phyloP scores from a whole-genome alignment of 805 yeast genomes.

The Spathaspora arborariae region DNA sequence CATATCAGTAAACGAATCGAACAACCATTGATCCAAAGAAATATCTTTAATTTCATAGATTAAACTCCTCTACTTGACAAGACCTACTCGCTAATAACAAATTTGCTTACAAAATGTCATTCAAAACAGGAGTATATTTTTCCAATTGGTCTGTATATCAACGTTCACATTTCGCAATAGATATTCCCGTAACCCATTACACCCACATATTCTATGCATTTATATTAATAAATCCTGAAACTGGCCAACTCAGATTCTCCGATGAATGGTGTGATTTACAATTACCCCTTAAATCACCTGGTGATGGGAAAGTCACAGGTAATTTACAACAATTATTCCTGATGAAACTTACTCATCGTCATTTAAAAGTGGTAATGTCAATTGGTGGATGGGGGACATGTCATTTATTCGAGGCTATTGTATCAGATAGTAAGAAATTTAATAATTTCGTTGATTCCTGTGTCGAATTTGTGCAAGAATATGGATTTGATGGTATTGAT shows the following conservation, averaged over 20 bases:
- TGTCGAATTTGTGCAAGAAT: slow-evolving; percentile 42
- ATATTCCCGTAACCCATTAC: slow-evolving; percentile 53
- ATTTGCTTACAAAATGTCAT: too few relatives aligned
- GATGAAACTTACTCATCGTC: slow-evolving; percentile 36
- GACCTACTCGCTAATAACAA: too few relatives aligned
- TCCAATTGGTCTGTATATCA: slow-evolving; percentile 45
- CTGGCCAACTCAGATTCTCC: slow-evolving; percentile 52
- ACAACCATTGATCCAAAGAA: too few relatives aligned
- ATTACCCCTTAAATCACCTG: slow-evolving; percentile 24
- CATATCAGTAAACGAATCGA: too few relatives aligned
- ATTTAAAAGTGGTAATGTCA: slow-evolving; percentile 61
- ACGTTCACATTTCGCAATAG: slow-evolving; percentile 49
- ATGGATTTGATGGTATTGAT: slow-evolving; percentile 87
- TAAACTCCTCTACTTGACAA: too few relatives aligned
- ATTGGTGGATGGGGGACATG: slow-evolving; percentile 77
- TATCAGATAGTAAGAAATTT: slow-evolving; percentile 21
- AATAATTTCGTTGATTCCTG: slow-evolving; percentile 48
- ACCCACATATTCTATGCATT: slow-evolving; percentile 82
- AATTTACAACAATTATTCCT: slow-evolving; percentile 46
- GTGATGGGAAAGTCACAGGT: slow-evolving; percentile 35
- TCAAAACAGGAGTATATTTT: slow-evolving; percentile 46
- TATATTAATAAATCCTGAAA: slow-evolving; percentile 48
- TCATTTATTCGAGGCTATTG: slow-evolving; percentile 34
- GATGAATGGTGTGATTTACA: slow-evolving; percentile 69
- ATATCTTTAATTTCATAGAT: too few relatives aligned